A percentile compares a stretch with the other conserved stretches of the same genome.
These are phyloP conservation scores for Escallonia herrerae DNA, from an alignment of 129 eudicot genomes.

Conservation along the genomic window DNA sequence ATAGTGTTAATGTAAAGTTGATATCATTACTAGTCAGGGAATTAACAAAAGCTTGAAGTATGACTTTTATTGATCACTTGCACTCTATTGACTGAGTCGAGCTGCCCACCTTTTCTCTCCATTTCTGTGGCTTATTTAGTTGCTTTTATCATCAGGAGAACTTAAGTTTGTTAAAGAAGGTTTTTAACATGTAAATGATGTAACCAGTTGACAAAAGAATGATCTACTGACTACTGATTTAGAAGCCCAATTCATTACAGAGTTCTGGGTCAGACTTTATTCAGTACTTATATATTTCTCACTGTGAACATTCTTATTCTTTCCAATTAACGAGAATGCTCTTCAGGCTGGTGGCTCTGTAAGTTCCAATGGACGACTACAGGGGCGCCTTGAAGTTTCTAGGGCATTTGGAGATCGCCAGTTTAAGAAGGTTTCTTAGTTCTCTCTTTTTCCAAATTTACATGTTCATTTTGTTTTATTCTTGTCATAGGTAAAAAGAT, in stretches of 20 bases:
- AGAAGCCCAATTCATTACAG: neutral
- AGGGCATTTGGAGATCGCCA: slow-evolving; percentile 77
- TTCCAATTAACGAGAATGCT: neutral
- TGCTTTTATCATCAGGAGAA: neutral
- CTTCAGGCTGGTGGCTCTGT: slow-evolving; percentile 67
- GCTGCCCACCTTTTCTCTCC: too few species aligned
- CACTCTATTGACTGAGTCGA: too few species aligned
- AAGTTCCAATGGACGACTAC: slow-evolving; percentile 60
- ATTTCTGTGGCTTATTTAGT: too few species aligned
- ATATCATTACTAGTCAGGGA: too few species aligned
- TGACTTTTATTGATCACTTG: too few species aligned
- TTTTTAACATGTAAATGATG: neutral
- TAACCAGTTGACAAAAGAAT: neutral
- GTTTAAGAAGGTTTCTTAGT: slow-evolving; percentile 48
- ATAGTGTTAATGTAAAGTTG: too few species aligned
- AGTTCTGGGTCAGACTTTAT: neutral
- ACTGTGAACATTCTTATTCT: neutral
- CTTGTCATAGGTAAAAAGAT: too few species aligned
- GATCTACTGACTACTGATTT: neutral
- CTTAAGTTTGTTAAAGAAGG: neutral
- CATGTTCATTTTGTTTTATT: too few species aligned
- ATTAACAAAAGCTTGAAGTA: too few species aligned
- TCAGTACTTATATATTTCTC: too few species aligned
- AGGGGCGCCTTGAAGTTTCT: slow-evolving; percentile 68
- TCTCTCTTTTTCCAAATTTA: neutral